phyloP scores from a whole-genome alignment of 2,329 filamentous ascomycete species.

The Fusarium xylarioides region DNA sequence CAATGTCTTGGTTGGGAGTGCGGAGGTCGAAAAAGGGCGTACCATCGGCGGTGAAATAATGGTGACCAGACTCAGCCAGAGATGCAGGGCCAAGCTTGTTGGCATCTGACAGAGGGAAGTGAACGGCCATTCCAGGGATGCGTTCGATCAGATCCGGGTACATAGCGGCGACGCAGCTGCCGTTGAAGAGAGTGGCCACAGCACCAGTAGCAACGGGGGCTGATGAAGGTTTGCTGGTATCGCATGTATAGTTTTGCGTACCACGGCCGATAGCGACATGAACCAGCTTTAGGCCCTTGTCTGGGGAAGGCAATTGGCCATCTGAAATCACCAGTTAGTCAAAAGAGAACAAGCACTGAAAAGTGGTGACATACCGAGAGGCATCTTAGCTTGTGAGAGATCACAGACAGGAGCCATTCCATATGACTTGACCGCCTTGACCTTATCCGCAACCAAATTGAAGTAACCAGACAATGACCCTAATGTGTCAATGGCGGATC shows the following conservation, averaged over 20 bases:
- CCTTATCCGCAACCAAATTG: conserved; percentile 65
- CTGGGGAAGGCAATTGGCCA: conserved; percentile 67
- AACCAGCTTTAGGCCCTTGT: conserved; percentile 69
- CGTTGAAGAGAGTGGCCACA: conserved; percentile 86
- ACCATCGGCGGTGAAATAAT: conserved; percentile 78
- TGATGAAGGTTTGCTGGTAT: conserved; percentile 65
- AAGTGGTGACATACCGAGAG: conserved; percentile 53
- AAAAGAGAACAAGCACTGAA: background rate
- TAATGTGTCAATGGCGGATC: conserved; percentile 51
- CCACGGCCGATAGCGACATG: conserved; percentile 89
- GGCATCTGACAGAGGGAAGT: conserved; percentile 64
- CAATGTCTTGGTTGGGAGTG: conserved; percentile 61
- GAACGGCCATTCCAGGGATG: conserved; percentile 74
- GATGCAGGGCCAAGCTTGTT: conserved; percentile 64
- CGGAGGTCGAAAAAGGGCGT: conserved; percentile 85
- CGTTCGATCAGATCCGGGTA: conserved; percentile 72
- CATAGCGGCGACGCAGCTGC: conserved; percentile 77
- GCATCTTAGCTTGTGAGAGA: conserved; percentile 61
- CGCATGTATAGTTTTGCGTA: conserved; percentile 94
- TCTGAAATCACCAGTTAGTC: conserved; percentile 25
- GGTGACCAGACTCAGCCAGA: conserved; percentile 75
- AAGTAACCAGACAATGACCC: conserved; percentile 68
- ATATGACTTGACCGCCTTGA: conserved; percentile 57
- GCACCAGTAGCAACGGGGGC: conserved; percentile 76
- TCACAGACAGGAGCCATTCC: conserved; percentile 60